phyloP scores from a whole-genome alignment of 1,284 basidiomycete genomes.

The Tetrapyrgos nigripes region DNA sequence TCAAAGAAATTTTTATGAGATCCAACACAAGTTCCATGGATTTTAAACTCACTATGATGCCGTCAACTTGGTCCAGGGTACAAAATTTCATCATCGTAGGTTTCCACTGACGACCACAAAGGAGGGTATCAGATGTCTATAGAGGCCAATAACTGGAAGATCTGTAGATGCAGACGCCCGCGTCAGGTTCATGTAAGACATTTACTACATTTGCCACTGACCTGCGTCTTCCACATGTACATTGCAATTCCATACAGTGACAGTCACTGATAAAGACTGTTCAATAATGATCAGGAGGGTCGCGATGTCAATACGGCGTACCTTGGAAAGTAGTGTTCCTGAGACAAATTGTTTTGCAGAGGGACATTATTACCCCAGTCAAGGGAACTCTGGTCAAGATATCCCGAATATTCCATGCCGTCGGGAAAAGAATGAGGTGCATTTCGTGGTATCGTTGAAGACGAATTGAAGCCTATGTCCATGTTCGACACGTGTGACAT shows the following conservation, averaged over 20 bases:
- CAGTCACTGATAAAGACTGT: constrained; percentile 11
- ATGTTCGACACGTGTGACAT: neutral
- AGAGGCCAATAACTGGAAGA: neutral
- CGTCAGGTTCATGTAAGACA: neutral
- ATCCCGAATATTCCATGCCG: neutral
- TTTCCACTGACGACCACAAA: neutral
- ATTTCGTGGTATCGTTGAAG: neutral
- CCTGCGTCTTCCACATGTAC: constrained; percentile 19
- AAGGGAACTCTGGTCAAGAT: constrained; percentile 3
- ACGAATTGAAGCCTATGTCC: neutral
- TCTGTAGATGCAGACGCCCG: neutral
- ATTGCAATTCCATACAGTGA: constrained; percentile 16
- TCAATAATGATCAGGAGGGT: constrained; percentile 6
- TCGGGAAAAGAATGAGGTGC: neutral
- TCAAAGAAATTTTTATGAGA: neutral
- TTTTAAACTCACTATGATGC: constrained; percentile 1
- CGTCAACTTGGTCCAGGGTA: neutral
- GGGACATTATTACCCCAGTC: constrained; percentile 6
- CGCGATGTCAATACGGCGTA: constrained; percentile 3
- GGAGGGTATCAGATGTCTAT: neutral
- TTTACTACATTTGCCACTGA: neutral
- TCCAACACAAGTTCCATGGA: neutral
- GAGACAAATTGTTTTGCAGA: neutral
- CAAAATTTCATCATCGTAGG: neutral
- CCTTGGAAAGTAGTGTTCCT: constrained; percentile 13